Conservation (phyloP, 202 grass and related monocot species). For the Miscanthus sacchariflorus region DNA sequence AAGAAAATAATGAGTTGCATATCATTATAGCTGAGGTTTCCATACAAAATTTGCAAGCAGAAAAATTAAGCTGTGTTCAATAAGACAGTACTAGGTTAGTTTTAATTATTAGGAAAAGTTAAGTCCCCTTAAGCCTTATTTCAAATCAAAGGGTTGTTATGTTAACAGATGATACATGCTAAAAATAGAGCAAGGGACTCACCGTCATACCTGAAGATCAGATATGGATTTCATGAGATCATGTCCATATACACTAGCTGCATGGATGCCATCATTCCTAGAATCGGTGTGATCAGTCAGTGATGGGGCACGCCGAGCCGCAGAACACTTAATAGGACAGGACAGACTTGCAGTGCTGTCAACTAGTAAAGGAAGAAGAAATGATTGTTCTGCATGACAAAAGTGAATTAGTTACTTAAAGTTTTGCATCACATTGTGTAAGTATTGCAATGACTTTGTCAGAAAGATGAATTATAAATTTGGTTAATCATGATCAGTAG, state of each 20-base stretch:
- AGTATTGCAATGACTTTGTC: not conserved
- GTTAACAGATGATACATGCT: not conserved
- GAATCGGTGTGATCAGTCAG: not conserved
- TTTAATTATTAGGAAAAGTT: constrained; percentile 13
- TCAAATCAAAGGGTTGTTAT: not conserved
- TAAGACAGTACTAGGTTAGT: not conserved
- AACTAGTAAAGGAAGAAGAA: constrained; percentile 20
- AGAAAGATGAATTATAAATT: not conserved
- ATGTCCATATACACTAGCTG: constrained; percentile 29
- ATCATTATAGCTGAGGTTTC: constrained; percentile 2
- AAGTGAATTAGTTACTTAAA: not conserved
- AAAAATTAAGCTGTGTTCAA: not conserved
- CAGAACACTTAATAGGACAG: not conserved
- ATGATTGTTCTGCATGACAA: constrained; percentile 33
- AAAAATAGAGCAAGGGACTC: not conserved
- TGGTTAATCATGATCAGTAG: not conserved
- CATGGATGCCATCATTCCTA: constrained; percentile 35
- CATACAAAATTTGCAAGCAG: not conserved
- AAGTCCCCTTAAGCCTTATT: not conserved
- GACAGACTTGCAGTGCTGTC: constrained; percentile 19
- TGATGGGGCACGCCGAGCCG: constrained; percentile 24
- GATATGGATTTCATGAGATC: constrained; percentile 49
- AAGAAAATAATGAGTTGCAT: constrained; percentile 18
- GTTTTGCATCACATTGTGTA: not conserved
- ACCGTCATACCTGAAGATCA: constrained; percentile 96